These are phyloP conservation scores for Paramecium biaurelia DNA, from an alignment of 73 alveolate species.

Conservation along the genomic window DNA sequence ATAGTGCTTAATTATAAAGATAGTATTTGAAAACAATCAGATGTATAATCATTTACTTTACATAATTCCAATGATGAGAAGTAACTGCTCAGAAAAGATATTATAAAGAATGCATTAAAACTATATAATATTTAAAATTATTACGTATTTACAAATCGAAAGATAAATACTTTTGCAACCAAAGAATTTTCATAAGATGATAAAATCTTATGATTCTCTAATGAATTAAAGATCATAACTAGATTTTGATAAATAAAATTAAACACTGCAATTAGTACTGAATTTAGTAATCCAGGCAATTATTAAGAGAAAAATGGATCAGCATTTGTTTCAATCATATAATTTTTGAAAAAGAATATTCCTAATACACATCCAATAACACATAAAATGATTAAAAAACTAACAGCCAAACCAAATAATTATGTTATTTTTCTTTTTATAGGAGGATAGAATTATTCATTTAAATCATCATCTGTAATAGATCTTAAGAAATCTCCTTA, in stretches of 20 bases:
- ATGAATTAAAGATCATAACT: slow-evolving; percentile 46
- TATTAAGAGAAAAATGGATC: background rate
- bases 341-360: slow-evolving; percentile 40
- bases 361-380: slow-evolving; percentile 48
- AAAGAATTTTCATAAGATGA: slow-evolving; percentile 59
- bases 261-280: slow-evolving; percentile 34
- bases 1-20: slow-evolving; percentile 57
- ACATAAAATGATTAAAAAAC: slow-evolving; percentile 48
- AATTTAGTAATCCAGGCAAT: slow-evolving; percentile 42
- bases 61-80: slow-evolving; percentile 9
- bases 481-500: slow-evolving; percentile 47
- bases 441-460: slow-evolving; percentile 57
- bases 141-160: slow-evolving; percentile 53
- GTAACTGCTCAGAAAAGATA: slow-evolving; percentile 66
- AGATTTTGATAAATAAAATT: slow-evolving; percentile 13
- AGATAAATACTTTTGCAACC: slow-evolving; percentile 51
- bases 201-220: slow-evolving; percentile 56
- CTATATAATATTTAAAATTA: background rate
- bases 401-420: slow-evolving; percentile 37
- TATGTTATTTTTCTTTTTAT: slow-evolving; percentile 44
- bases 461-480: slow-evolving; percentile 44
- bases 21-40: slow-evolving; percentile 59
- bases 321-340: background rate
- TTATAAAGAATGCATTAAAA: slow-evolving; percentile 74
- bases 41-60: background rate